Evolutionary conservation across 495 filamentous ascomycete genomes (phyloP), one percentile per base, ranked within the genome.

Genomic region (Penicillium maclennaniae): DNA sequence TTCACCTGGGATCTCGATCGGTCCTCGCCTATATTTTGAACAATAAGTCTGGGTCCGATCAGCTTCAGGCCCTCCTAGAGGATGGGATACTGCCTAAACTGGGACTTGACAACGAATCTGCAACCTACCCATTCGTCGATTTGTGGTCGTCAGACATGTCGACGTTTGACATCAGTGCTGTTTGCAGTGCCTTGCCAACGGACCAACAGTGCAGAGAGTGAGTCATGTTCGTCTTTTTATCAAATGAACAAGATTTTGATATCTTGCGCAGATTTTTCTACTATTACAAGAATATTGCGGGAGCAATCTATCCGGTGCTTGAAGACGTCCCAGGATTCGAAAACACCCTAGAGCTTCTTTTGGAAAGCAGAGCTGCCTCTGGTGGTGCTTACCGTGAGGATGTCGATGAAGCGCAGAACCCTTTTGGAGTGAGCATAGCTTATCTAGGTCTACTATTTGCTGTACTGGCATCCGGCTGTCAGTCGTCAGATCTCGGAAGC

Each of bases 251-350:
- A 19, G 17, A 20, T 20, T 34, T 43, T 56, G 40, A 55, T 45
- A 16, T 20, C 43, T 45, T 9, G 7, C 25, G 39, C 48, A 89
- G 85, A 45, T 80, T 90, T 37, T 92, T 91, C 59, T 76, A 79
- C 42, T 84, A 79, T 31, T 95, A 92, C 66, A 84, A 85, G 59
- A 87, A 95, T 58, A 88, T 88, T 4, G 80, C 88, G 1, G 86
- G 89, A n/a, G 85, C 88, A 5, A 87, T 92, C 47, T 95, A 89
- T 74, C 87, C 88, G 10, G 88, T 89, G 12, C 76, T 95, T 21
- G 82, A 85, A 48, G 86, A 92, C 60, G 77, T 89, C 21, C 78
- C 80, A 41, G 75, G 80, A 39, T 83, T 95, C 43, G 87, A 91
- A 62, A 79, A 80, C 16, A 83, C 80, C 38, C 73, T 92, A 7